Percentiles rank a stretch among this genome's conserved stretches.
Evolutionary conservation across 1,284 basidiomycete genomes (phyloP).

Genomic region (Melanopsichium pennsylvanicum): DNA sequence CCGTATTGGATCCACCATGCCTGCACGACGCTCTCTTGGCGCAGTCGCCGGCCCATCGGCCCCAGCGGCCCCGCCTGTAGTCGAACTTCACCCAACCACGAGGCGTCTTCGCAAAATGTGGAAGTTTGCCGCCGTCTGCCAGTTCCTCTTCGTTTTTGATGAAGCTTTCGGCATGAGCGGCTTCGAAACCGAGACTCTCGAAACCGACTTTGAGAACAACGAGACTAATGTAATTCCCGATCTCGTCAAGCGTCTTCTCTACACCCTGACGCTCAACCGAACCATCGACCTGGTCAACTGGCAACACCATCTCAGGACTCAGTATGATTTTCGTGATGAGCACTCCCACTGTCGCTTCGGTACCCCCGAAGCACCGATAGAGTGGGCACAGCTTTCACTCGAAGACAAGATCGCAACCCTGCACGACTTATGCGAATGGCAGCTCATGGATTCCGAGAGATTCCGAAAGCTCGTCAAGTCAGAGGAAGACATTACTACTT

Average conservation of each 20-base stretch:
- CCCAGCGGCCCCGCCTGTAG: constrained; percentile 11
- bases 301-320: constrained; percentile 46
- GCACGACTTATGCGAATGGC: constrained; percentile 69
- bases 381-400: constrained; percentile 68
- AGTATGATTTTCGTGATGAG: constrained; percentile 45
- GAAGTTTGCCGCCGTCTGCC: constrained; percentile 64
- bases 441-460: constrained; percentile 69
- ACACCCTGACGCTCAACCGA: constrained; percentile 69
- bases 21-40: constrained; percentile 28
- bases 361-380: constrained; percentile 49
- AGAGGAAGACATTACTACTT: constrained; percentile 69
- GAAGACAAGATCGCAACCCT: constrained; percentile 67
- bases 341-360: constrained; percentile 42
- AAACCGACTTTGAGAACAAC: constrained; percentile 68
- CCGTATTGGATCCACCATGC: no score
- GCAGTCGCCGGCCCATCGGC: constrained; percentile 38
- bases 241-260: constrained; percentile 68
- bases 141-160: constrained; percentile 64
- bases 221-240: constrained; percentile 67
- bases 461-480: constrained; percentile 69
- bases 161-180: constrained; percentile 62
- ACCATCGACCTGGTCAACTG: constrained; percentile 65
- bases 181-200: constrained; percentile 65
- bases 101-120: constrained; percentile 53
- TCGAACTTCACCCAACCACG: constrained; percentile 47